A percentile compares a stretch with the other conserved stretches of the same genome.
Evolutionary conservation across 2,329 filamentous ascomycete species (phyloP).

Genomic region (Leptographium procerum): DNA sequence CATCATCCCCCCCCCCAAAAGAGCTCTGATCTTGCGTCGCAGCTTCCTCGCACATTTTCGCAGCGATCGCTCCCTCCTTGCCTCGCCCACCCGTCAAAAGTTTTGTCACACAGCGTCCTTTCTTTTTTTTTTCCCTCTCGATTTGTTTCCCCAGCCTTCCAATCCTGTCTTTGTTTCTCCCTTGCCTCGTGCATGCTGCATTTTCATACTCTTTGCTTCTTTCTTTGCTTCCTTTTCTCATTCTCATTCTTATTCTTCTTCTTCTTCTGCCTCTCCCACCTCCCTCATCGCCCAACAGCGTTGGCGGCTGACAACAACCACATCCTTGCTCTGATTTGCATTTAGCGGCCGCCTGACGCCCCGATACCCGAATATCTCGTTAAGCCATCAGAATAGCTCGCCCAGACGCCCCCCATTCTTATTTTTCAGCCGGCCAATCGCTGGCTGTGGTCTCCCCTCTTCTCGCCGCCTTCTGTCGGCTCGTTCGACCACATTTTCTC

Average conservation of each 20-base stretch:
- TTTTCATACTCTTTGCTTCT: not conserved
- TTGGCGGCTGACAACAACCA: too few relatives aligned
- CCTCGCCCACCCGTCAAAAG: too few relatives aligned
- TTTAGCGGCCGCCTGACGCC: not conserved
- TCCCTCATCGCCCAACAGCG: not conserved
- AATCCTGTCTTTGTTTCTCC: not conserved
- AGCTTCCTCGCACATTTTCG: not conserved
- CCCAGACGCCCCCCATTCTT: not conserved
- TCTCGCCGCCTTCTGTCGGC: conserved; percentile 1
- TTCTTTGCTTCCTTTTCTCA: not conserved
- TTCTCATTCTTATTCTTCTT: too few relatives aligned
- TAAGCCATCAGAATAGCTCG: not conserved
- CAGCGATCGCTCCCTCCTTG: not conserved
- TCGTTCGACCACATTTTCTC: not conserved
- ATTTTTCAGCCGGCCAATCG: not conserved
- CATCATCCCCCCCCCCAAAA: not conserved
- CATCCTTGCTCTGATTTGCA: not conserved
- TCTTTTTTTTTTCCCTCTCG: not conserved
- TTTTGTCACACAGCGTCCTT: not conserved
- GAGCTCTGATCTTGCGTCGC: not conserved
- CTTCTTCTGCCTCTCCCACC: not conserved
- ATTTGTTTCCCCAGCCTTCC: too few relatives aligned
- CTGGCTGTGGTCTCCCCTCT: not conserved
- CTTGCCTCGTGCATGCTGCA: not conserved
- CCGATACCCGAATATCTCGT: not conserved